phyloP scores from a whole-genome alignment of 805 yeast species.

The Scheffersomyces lignosus region DNA sequence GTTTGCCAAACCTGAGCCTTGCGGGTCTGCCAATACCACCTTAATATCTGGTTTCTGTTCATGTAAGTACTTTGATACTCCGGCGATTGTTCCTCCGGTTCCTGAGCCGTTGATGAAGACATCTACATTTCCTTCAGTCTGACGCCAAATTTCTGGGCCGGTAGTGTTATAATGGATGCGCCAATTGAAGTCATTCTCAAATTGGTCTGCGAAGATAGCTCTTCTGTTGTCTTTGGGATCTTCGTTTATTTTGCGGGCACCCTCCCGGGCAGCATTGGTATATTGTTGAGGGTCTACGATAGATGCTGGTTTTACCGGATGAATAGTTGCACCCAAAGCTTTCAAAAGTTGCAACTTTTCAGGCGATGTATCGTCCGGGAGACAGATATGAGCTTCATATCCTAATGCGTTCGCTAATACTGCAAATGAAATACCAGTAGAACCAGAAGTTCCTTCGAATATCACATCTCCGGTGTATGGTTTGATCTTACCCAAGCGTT shows the following conservation, averaged over 20 bases:
- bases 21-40: conserved; percentile 87
- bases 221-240: conserved; percentile 36
- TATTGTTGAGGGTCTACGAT: conserved; percentile 93
- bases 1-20: conserved; percentile 89
- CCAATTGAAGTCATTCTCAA: conserved; percentile 94
- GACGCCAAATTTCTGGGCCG: conserved; percentile 89
- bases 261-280: conserved; percentile 78
- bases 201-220: conserved; percentile 93
- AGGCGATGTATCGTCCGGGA: conserved; percentile 89
- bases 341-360: conserved; percentile 76
- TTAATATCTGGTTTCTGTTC: conserved; percentile 41
- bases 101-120: conserved; percentile 91
- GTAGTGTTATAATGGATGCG: conserved; percentile 75
- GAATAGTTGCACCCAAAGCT: conserved; percentile 78
- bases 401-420: conserved; percentile 88
- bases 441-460: conserved; percentile 95
- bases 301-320: conserved; percentile 89
- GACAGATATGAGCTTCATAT: conserved; percentile 85
- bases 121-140: conserved; percentile 59
- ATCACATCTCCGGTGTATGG: conserved; percentile 69
- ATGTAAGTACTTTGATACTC: conserved; percentile 37
- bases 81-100: conserved; percentile 58
- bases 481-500: conserved; percentile 52
- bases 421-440: conserved; percentile 94
- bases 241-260: conserved; percentile 53